These are phyloP conservation scores for Cadophora luteo-olivacea DNA, from an alignment of 2,329 filamentous ascomycete genomes.

Conservation along the genomic window DNA sequence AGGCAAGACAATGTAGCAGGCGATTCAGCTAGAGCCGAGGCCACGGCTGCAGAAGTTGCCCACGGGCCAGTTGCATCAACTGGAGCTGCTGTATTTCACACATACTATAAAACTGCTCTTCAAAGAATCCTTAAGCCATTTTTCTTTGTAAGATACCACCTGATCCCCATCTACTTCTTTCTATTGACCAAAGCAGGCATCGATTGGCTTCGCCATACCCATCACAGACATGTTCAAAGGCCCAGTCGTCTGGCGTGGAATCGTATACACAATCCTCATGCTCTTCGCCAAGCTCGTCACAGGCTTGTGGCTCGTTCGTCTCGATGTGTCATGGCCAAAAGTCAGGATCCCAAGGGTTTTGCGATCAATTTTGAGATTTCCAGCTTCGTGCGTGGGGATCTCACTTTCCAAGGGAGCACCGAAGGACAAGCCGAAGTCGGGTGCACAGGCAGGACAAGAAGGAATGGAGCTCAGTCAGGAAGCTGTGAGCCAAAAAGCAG, in stretches of 20 bases:
- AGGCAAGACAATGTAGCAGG: neutral
- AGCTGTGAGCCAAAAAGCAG: neutral
- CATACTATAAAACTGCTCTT: conserved; percentile 39
- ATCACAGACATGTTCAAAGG: conserved; percentile 72
- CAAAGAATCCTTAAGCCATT: conserved; percentile 60
- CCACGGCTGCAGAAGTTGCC: too few relatives aligned
- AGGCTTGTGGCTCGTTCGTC: conserved; percentile 7
- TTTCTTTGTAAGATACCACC: conserved; percentile 61
- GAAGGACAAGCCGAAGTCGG: neutral
- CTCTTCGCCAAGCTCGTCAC: conserved; percentile 56
- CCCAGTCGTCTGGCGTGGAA: conserved; percentile 71
- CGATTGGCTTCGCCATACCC: conserved; percentile 80
- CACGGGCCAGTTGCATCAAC: neutral
- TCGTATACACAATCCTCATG: conserved; percentile 78
- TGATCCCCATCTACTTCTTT: neutral
- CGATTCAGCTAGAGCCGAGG: neutral
- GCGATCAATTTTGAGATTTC: neutral
- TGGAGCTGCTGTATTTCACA: conserved; percentile 34
- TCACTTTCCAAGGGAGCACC: neutral
- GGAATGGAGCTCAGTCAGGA: neutral
- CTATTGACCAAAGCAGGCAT: conserved; percentile 48
- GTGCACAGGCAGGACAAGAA: neutral
- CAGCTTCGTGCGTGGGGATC: conserved; percentile 6
- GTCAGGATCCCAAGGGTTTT: neutral
- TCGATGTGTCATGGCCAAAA: conserved; percentile 1